Evolutionary conservation across 2,329 filamentous ascomycete species (phyloP), one percentile per base, ranked within the genome.

Genomic region (Aspergillus sp.): DNA sequence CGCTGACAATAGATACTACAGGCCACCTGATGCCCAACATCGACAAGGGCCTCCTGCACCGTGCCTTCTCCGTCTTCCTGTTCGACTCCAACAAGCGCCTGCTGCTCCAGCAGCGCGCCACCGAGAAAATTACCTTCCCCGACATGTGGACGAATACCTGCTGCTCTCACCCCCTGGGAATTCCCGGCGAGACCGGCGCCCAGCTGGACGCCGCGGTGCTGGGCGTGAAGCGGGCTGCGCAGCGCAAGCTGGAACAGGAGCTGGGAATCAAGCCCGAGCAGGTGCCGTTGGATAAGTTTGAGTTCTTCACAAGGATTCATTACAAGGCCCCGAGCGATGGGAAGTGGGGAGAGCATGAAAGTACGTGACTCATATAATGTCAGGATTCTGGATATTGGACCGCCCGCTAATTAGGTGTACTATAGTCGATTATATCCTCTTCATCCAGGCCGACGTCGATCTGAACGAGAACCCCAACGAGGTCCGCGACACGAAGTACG

Each of bases 81-180:
- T 99, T 99, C 83, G 92, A 98, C 80, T 89, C 91, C 63, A 85
- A 95, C 75, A 96, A 97, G 78, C 90, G 92, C 70, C 83, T 98
- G 61, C 89, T 99, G 49, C 87, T 99, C 54, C 95, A 99, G 80
- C 95, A 98, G 82, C 90, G 95, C 67, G 95, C 95, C 29, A 82
- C 88, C 46, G 94, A 98, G 81, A 99, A 99, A 83, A 99, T 99
- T 74, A 99, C 95, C 6, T 99, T 99, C 80, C 94, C 95, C 52
- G 92, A 96, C 75, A 93, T 97, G 89, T 99, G 95, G 95, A 99
- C 95, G 65, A 99, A 99, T 80, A 99, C 95, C 32, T 99, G 95
- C 85, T 99, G 95, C 83, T 99, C 95, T 45, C 95, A 99, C 78
- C 95, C 95, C 5, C 85, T 99, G 62, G 91, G 91, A 57, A 90